Evolutionary conservation across 495 filamentous ascomycete genomes (phyloP), one percentile per base, ranked within the genome.

Genomic region (Parathielavia hyrcaniae): DNA sequence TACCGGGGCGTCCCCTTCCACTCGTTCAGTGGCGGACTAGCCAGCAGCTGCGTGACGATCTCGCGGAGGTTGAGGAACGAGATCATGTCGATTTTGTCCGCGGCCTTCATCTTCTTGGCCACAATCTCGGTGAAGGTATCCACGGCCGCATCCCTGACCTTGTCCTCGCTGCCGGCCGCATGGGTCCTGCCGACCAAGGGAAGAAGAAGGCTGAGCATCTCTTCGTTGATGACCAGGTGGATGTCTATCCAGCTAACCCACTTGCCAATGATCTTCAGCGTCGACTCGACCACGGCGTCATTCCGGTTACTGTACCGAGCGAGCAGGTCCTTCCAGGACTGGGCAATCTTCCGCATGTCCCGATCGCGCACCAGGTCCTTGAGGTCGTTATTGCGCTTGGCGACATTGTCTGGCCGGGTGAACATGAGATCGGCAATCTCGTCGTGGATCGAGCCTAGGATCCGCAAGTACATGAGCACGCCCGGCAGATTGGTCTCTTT

Each of bases 221-320:
- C 81, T 63, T 92, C 83, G 69, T 95, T 93, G 60, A 97, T 87
- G 45, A 97, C 83, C 40, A 99, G 77, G 19, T 85, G 86, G 62
- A 99, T 97, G 63, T 97, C 95, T 58, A 91, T 92, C 93, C 93
- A 99, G 78, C 88, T 90, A 47, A 95, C 91, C 95, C 95, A 99
- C 67, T 89, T 88, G 19, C 89, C 90, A 48, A 97, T 83, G 13
- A 89, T 84, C 72, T 86, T 90, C 32, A 99, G 79, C 60, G 86
- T 91, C 79, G 91, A 83, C 72, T 96, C 90, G 20, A 93, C 78
- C 58, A 97, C 78, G 20, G 65, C 67, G 61, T 91, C 83, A 49
- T 95, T 83, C 41, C 81, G 82, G 55, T 84, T 84, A 57, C 79
- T 80, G 83, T 91, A 97, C 62, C 85, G 80, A 6, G 82, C 81